Conservation (phyloP, 2,329 filamentous ascomycete genomes). For the Penicillium sp. region DNA sequence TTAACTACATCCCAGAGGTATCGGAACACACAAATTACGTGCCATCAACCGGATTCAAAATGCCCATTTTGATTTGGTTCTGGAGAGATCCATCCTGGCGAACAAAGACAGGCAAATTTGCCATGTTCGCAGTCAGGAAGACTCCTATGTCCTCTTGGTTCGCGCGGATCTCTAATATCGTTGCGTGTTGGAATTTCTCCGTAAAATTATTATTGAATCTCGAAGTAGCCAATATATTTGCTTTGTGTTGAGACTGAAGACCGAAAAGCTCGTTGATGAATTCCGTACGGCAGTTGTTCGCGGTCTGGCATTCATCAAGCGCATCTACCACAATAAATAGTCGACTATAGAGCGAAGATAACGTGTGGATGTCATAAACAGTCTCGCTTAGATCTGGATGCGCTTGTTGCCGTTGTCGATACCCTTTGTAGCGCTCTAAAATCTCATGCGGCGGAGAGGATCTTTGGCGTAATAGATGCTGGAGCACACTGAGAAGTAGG, state of each 20-base stretch:
- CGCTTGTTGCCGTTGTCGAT: neutral
- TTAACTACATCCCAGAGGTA: neutral
- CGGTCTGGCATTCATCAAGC: neutral
- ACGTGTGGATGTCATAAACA: neutral
- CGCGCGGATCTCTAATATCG: neutral
- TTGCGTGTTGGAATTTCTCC: neutral
- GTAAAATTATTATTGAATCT: neutral
- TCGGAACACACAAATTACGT: neutral
- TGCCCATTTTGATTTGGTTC: neutral
- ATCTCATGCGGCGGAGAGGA: neutral
- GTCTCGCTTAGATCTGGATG: neutral
- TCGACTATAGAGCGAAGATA: neutral
- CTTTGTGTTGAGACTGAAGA: neutral
- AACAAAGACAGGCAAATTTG: neutral
- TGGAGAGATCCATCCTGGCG: neutral
- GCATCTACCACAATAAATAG: neutral
- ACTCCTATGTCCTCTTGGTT: neutral
- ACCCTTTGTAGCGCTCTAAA: neutral
- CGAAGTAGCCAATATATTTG: neutral
- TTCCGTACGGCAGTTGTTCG: neutral
- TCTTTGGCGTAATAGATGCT: neutral
- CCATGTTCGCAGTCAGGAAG: neutral
- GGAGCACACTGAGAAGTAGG: neutral
- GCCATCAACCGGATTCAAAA: neutral
- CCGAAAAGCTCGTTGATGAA: neutral